These are phyloP conservation scores for Botrytis hyacinthi DNA, from an alignment of 2,329 filamentous ascomycete species.

Conservation along the genomic window DNA sequence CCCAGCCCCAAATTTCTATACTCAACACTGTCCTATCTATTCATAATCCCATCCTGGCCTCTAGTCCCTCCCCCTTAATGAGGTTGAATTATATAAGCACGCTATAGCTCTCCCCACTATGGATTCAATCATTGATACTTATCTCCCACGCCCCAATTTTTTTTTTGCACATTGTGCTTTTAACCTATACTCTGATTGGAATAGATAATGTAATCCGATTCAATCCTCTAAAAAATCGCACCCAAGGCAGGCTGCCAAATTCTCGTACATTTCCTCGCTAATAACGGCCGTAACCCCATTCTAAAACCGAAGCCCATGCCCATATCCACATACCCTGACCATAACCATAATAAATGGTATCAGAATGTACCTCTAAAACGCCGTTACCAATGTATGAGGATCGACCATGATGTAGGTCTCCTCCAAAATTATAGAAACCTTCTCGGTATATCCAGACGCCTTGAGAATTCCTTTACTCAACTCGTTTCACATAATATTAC, in stretches of 20 bases:
- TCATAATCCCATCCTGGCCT: neutral
- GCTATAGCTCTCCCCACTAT: neutral
- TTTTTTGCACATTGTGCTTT: neutral
- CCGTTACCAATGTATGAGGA: constrained; percentile 4
- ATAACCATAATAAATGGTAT: neutral
- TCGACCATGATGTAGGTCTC: neutral
- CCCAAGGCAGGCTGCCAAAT: neutral
- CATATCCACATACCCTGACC: neutral
- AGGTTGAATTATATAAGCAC: neutral
- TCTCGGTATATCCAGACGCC: neutral
- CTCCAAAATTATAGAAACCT: neutral
- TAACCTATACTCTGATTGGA: neutral
- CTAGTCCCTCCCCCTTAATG: neutral
- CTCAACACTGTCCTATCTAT: neutral
- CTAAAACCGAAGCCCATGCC: neutral
- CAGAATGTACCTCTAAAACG: neutral
- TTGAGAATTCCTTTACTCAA: neutral
- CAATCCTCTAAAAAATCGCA: neutral
- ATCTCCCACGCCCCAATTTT: neutral
- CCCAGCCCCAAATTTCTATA: neutral
- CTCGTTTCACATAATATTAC: constrained; percentile 45
- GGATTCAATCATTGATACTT: neutral
- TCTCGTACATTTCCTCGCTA: neutral
- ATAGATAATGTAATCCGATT: neutral
- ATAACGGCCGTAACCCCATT: neutral